Conservation (phyloP, 345 rosid genomes). For the Rubroshorea leprosula region DNA sequence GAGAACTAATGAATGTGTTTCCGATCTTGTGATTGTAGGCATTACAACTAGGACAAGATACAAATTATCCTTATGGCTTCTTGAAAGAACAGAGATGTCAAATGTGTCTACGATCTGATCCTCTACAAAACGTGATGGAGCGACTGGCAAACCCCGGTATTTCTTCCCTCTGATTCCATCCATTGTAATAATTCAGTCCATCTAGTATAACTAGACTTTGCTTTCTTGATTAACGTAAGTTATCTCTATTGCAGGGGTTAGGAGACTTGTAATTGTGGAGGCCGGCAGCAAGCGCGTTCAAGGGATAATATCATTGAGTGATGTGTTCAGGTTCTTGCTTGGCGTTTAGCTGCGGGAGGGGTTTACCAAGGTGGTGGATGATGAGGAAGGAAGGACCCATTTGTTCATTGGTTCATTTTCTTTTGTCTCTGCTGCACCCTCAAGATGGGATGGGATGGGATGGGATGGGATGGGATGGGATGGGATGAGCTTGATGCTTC, state of each 20-base stretch:
- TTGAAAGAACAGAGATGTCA: conserved; percentile 70
- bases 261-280: conserved; percentile 73
- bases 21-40: conserved; percentile 39
- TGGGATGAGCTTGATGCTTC: conserved; percentile 19
- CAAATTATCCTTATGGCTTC: conserved; percentile 39
- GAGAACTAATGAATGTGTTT: no score
- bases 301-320: conserved; percentile 71
- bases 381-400: conserved; percentile 24
- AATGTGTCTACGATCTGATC: conserved; percentile 78
- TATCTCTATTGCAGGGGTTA: conserved; percentile 40
- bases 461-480: no score
- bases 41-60: conserved; percentile 72
- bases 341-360: conserved; percentile 34
- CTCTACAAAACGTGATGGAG: conserved; percentile 79
- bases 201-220: neutral
- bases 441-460: no score
- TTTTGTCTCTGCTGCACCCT: neutral
- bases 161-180: neutral
- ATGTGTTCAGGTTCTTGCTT: conserved; percentile 62
- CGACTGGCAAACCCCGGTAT: conserved; percentile 70
- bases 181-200: neutral
- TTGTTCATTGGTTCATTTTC: neutral
- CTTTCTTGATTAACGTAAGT: neutral
- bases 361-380: conserved; percentile 7
- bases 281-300: conserved; percentile 87